Evolutionary conservation across 2,329 filamentous ascomycete genomes (phyloP), one percentile per base, ranked within the genome.

Genomic region (Xylaria sp.): DNA sequence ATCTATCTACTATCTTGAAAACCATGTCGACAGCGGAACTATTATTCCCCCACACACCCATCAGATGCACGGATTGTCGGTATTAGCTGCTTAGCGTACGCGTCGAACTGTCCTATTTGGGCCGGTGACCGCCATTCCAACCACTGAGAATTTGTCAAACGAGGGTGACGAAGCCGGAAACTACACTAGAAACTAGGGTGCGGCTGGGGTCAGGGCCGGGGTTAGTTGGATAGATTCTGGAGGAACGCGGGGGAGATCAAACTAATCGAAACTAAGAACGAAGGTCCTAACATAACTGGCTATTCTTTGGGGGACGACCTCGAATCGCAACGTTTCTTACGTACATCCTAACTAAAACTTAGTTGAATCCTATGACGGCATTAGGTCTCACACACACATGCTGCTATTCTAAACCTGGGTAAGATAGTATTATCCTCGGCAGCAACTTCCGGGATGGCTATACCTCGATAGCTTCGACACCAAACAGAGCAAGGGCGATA

Each of bases 91-190:
- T 23, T 36, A 23, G n/a, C 4, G 52, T 36, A 55, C 32, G 52
- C 52, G 52, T 23, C 30, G 32, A 36, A 55, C 20, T 55, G 12
- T 34, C 52, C 28, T 36, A 36, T 36, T 10, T 55, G n/a, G 52
- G 52, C 10, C 52, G 1, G 32, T 15, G 30, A 36, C 52, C 52
- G 10, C 30, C 30, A 36, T 46, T 46, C 36, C 6, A 46, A 28
- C 56, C 43, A 59, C 15, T 28, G 4, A 45, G n/a, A 23, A 65
- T 65, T 67, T 66, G 64, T 61, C 48, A 55, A n/a, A n/a, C n/a
- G n/a, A n/a, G n/a, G n/a, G n/a, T n/a, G n/a, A n/a, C n/a, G n/a
- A n/a, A n/a, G n/a, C n/a, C n/a, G n/a, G n/a, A n/a, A n/a, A n/a
- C n/a, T n/a, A n/a, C n/a, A n/a, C n/a, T n/a, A n/a, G n/a, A n/a